Evolutionary conservation across 352 stramenopile species (phyloP), one percentile per base, ranked within the genome.

Genomic region (Phytophthora ohioensis): DNA sequence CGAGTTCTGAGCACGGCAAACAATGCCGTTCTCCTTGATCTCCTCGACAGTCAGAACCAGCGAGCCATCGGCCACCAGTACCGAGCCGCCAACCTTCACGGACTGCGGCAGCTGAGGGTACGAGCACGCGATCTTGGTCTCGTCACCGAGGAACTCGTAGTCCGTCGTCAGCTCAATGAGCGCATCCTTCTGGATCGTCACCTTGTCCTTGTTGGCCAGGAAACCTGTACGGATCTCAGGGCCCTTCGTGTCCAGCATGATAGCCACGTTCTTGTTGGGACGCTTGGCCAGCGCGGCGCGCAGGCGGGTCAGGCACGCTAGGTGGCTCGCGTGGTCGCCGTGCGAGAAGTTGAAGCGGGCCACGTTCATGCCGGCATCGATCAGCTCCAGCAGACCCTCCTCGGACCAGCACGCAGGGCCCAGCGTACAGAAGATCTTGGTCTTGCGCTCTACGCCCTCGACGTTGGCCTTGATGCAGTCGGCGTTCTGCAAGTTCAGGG

Each of bases 281-380:
- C 87, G 82, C 39, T 72, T 85, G 35, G 82, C 84, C 17, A 92
- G 71, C 12, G 85, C 87, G 17, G 69, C 78, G 30, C 85, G 87
- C 31, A 93, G 78, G 60, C 82, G 81, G 57, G 59, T 82, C 48
- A 93, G 74, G 31, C 77, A 88, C 55, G 89, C 78, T 55, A 74
- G 67, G 74, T 94, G 87, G 47, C 67, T 95, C 64, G 97, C 93
- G 65, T 97, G 94, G 55, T 98, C 98, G 45, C 97, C 98, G 81
- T 99, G 98, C 45, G 95, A 99, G 80, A 99, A 99, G 82, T 99
- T 99, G 62, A 99, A 88, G 48, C 98, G 90, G 76, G 98, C 98
- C 13, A 99, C 89, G 68, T 96, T 98, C 94, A 99, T 98, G 68
- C 98, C 97, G 56, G 81, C 82, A 72, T 93, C 86, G 57, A 93